These are phyloP conservation scores for Colletotrichum salicis DNA, from an alignment of 2,329 filamentous ascomycete genomes.

Conservation along the genomic window DNA sequence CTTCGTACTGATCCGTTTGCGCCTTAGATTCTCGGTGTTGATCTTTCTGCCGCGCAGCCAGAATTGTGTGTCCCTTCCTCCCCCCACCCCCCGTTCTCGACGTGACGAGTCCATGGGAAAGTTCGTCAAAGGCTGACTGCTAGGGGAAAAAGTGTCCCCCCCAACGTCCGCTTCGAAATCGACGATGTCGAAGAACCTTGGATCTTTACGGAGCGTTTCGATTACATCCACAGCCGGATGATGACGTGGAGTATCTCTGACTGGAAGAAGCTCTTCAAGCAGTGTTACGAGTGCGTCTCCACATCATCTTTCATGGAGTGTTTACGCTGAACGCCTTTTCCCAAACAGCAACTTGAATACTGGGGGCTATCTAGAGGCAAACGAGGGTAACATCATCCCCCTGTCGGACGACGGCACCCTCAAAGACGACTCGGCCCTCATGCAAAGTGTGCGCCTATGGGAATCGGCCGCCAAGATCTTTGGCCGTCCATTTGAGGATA, in stretches of 20 bases:
- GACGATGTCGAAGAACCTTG: conserved; percentile 48
- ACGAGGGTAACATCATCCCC: conserved; percentile 52
- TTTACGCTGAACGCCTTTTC: no score
- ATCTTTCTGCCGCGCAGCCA: conserved; percentile 54
- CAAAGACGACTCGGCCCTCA: conserved; percentile 38
- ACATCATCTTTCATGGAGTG: no score
- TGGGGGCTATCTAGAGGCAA: conserved; percentile 55
- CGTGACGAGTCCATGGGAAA: no score
- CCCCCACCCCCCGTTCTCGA: no score
- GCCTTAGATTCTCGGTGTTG: conserved; percentile 48
- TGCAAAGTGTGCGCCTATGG: conserved; percentile 34
- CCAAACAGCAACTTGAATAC: conserved; percentile 46
- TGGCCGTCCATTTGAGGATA: no score
- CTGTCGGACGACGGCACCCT: conserved; percentile 55
- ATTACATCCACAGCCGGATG: conserved; percentile 18
- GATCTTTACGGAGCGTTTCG: conserved; percentile 39
- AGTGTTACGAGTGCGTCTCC: background rate
- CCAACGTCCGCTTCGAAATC: conserved; percentile 56
- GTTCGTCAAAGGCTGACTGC: no score
- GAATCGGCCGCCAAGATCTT: no score
- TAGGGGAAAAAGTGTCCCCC: conserved; percentile 43
- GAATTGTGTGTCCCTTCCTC: conserved; percentile 39
- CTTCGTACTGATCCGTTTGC: background rate
- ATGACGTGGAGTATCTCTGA: background rate
- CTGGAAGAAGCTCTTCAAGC: conserved; percentile 45